A percentile compares a stretch with the other conserved stretches of the same genome.
These are phyloP conservation scores for Mucuna pruriens DNA, from an alignment of 306 rosid genomes.

Conservation along the genomic window DNA sequence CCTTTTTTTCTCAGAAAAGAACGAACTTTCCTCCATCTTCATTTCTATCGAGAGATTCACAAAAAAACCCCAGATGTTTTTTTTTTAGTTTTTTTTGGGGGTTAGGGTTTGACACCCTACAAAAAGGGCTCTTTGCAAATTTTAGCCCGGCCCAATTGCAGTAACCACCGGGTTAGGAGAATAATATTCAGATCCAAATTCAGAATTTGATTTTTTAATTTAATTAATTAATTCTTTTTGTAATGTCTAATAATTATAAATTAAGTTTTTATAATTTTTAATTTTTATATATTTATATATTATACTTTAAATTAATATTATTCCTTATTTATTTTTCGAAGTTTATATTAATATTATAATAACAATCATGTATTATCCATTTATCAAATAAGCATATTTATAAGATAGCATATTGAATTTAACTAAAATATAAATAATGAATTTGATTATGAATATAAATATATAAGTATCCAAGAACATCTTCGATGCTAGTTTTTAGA, in stretches of 20 bases:
- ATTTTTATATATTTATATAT: too few species aligned
- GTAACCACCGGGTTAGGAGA: background rate
- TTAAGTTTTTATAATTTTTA: too few species aligned
- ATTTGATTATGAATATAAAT: too few species aligned
- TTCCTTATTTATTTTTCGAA: too few species aligned
- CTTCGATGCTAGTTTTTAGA: too few species aligned
- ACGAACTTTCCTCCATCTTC: conserved; percentile 19
- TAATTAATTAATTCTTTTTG: background rate
- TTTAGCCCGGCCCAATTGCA: background rate
- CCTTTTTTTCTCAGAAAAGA: background rate
- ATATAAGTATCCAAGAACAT: too few species aligned
- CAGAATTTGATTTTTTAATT: background rate
- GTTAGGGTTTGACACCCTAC: background rate
- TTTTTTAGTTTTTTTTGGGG: background rate
- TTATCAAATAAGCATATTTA: too few species aligned
- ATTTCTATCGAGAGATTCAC: background rate
- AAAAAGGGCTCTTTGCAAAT: background rate
- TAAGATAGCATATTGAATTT: too few species aligned
- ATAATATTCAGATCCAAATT: background rate
- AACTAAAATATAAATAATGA: background rate
- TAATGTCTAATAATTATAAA: background rate
- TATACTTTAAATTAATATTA: too few species aligned
- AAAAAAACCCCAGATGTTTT: background rate
- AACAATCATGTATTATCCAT: too few species aligned
- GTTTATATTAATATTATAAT: too few species aligned